phyloP scores from a whole-genome alignment of 2,329 filamentous ascomycete species.

The Aureobasidium namibiae region DNA sequence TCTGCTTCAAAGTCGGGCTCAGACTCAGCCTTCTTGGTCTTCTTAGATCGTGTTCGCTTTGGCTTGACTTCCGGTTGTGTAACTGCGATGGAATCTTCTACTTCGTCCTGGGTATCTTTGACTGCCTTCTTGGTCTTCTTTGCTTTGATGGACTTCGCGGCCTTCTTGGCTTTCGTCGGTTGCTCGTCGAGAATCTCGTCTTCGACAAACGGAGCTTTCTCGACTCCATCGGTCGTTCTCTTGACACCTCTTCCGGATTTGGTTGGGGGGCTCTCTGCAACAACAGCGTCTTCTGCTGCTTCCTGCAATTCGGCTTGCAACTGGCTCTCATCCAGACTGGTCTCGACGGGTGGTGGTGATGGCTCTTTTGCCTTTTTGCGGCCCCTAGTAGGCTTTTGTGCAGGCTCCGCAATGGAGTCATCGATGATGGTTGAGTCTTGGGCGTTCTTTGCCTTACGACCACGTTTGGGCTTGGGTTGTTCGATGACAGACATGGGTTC shows the following conservation, averaged over 20 bases:
- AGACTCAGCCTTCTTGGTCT: conserved; percentile 12
- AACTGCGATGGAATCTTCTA: background rate
- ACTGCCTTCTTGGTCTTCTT: conserved; percentile 17
- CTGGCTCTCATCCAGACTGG: conserved; percentile 22
- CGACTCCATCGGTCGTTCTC: conserved; percentile 30
- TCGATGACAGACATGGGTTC: conserved; percentile 12
- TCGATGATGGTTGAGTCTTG: conserved; percentile 2
- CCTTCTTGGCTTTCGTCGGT: conserved; percentile 15
- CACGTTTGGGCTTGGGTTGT: conserved; percentile 21
- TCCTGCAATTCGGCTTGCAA: conserved; percentile 21
- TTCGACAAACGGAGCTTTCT: conserved; percentile 5
- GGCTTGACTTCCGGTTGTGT: conserved; percentile 9
- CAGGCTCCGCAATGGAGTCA: conserved; percentile 5
- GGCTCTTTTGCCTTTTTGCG: conserved; percentile 13
- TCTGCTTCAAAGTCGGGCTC: conserved; percentile 18
- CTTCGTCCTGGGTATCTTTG: conserved; percentile 16
- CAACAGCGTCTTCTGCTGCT: conserved; percentile 21
- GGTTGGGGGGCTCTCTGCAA: conserved; percentile 17
- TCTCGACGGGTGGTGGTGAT: background rate
- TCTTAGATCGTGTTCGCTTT: conserved; percentile 11
- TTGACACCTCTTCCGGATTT: conserved; percentile 29
- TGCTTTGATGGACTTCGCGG: conserved; percentile 13
- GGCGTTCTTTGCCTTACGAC: conserved; percentile 21
- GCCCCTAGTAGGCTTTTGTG: conserved; percentile 10
- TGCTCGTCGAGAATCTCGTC: conserved; percentile 1